Evolutionary conservation across 2,329 filamentous ascomycete genomes (phyloP).

Genomic region (Parastagonospora avenae): DNA sequence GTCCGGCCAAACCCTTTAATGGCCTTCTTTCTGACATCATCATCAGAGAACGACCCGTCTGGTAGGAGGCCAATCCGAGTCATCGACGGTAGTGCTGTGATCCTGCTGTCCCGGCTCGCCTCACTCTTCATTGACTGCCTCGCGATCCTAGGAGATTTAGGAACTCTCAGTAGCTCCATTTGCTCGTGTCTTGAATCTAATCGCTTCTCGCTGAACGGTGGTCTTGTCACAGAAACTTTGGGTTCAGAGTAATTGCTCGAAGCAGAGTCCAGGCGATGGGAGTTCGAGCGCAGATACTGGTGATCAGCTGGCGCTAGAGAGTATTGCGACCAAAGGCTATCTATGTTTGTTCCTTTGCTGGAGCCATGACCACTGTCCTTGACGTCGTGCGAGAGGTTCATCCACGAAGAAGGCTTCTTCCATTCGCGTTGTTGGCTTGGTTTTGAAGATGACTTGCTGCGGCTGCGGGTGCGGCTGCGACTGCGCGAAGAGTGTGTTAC

Average conservation of each 20-base stretch:
- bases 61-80: constrained; percentile 4
- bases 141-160: neutral
- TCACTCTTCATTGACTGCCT: neutral
- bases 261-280: constrained; percentile 8
- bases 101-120: constrained; percentile 1
- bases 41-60: constrained; percentile 5
- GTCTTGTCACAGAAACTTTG: constrained; percentile 7
- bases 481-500: neutral
- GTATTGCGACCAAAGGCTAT: constrained; percentile 10
- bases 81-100: constrained; percentile 1
- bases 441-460: neutral
- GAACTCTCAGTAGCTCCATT: neutral
- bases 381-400: constrained; percentile 5
- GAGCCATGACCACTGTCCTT: neutral
- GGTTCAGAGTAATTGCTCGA: constrained; percentile 16
- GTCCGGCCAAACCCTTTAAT: neutral
- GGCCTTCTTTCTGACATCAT: neutral
- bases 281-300: constrained; percentile 5
- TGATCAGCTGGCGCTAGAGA: constrained; percentile 4
- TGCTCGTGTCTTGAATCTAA: neutral
- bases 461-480: neutral
- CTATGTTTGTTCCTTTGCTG: constrained; percentile 8
- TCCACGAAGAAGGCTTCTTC: constrained; percentile 13
- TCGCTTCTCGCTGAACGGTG: constrained; percentile 3
- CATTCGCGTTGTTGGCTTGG: constrained; percentile 1